Conservation (phyloP, 2,329 filamentous ascomycete genomes). For the Ascochyta koolunga region DNA sequence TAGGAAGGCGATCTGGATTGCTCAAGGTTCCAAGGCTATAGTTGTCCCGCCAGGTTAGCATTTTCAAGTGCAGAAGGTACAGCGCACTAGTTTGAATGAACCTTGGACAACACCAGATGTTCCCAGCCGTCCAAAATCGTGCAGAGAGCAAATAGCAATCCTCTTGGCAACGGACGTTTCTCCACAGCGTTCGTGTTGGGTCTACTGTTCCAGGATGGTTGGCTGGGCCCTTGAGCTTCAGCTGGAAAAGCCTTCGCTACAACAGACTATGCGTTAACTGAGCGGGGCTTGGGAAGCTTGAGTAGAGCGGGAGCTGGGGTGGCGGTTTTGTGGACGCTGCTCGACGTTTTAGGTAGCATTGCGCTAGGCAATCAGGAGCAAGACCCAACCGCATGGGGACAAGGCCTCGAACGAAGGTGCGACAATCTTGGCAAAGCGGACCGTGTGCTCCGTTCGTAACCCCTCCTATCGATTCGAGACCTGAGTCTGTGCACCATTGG, state of each 20-base stretch:
- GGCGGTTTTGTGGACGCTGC: constrained; percentile 14
- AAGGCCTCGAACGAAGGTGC: constrained; percentile 37
- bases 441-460: constrained; percentile 24
- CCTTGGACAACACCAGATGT: constrained; percentile 20
- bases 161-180: constrained; percentile 25
- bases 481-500: constrained; percentile 12
- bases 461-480: constrained; percentile 11
- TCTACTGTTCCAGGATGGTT: constrained; percentile 17
- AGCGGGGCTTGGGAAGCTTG: constrained; percentile 34
- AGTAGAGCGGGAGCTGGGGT: constrained; percentile 14
- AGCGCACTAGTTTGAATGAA: neutral
- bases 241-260: constrained; percentile 37
- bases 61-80: constrained; percentile 11
- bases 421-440: constrained; percentile 27
- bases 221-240: constrained; percentile 38
- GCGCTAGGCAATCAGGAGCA: constrained; percentile 27
- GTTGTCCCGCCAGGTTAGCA: constrained; percentile 12
- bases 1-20: constrained; percentile 12
- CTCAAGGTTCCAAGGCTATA: constrained; percentile 22
- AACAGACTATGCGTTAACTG: constrained; percentile 35
- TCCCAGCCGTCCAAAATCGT: constrained; percentile 20
- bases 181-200: constrained; percentile 33
- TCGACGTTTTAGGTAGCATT: constrained; percentile 24
- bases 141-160: neutral
- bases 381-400: constrained; percentile 23